A percentile compares a stretch with the other conserved stretches of the same genome.
These are phyloP conservation scores for Saccharum officinarum DNA, from an alignment of 176 grass and related monocot genomes.

Conservation along the genomic window DNA sequence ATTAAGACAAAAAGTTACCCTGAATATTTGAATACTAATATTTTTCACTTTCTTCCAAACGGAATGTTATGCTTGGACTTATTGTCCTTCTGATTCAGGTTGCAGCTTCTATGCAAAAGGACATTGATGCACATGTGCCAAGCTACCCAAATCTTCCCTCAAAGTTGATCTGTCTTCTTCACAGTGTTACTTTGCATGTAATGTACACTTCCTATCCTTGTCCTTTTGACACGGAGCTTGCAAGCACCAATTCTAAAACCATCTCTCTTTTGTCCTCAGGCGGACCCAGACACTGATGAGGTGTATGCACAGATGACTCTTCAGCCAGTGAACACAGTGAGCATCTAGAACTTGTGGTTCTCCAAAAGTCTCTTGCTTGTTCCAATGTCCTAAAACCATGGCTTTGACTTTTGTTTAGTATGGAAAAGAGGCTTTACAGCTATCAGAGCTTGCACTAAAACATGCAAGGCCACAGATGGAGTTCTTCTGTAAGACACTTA, in stretches of 20 bases:
- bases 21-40: not conserved
- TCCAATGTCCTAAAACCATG: constrained; percentile 33
- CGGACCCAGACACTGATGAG: constrained; percentile 93
- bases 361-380: not conserved
- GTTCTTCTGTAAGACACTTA: constrained; percentile 98
- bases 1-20: not conserved
- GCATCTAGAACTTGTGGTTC: constrained; percentile 35
- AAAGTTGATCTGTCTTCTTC: constrained; percentile 97
- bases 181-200: constrained; percentile 96
- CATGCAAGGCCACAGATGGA: constrained; percentile 84
- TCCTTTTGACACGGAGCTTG: not conserved
- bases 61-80: constrained; percentile 30
- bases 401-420: constrained; percentile 52
- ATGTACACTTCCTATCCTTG: constrained; percentile 24
- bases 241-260: not conserved
- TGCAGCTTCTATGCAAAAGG: constrained; percentile 99
- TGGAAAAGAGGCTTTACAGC: constrained; percentile 88
- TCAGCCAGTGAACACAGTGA: constrained; percentile 94
- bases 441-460: constrained; percentile 90
- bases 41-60: not conserved
- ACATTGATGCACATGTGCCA: constrained; percentile 85
- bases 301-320: constrained; percentile 99
- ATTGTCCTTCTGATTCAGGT: constrained; percentile 60
- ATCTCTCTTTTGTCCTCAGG: constrained; percentile 50
- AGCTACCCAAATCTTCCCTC: constrained; percentile 95